A percentile compares a stretch with the other conserved stretches of the same genome.
These are phyloP conservation scores for Allium fistulosum DNA, from an alignment of 106 monocot genomes.

Conservation along the genomic window DNA sequence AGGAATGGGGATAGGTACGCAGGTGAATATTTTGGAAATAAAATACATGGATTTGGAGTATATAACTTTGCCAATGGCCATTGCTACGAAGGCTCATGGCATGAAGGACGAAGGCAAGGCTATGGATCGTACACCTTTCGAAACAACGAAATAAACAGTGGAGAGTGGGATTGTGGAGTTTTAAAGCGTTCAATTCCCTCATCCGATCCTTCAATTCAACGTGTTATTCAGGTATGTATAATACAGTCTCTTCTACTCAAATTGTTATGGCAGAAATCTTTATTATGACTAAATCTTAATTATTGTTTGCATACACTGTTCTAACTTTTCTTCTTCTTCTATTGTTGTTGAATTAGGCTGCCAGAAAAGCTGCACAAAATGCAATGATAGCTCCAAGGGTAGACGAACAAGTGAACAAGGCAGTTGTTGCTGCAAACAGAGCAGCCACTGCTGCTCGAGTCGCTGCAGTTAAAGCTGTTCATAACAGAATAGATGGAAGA, in stretches of 20 bases:
- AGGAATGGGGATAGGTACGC: conserved; percentile 33
- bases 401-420: conserved; percentile 41
- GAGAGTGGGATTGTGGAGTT: conserved; percentile 43
- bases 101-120: conserved; percentile 43
- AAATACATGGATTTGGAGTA: conserved; percentile 45
- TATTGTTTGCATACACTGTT: background rate
- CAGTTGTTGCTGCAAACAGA: conserved; percentile 29
- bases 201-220: conserved; percentile 5
- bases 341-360: conserved; percentile 9
- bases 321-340: background rate
- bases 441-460: conserved; percentile 48
- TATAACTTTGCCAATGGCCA: conserved; percentile 49
- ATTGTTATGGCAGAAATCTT: too few species aligned
- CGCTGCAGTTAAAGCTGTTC: conserved; percentile 47
- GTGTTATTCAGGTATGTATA: conserved; percentile 15
- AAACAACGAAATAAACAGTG: conserved; percentile 28
- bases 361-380: conserved; percentile 34
- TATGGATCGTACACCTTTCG: conserved; percentile 40
- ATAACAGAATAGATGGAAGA: conserved; percentile 27
- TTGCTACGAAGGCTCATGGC: conserved; percentile 51
- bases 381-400: conserved; percentile 22
- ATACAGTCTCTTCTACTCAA: too few species aligned
- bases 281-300: too few species aligned
- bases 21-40: conserved; percentile 33
- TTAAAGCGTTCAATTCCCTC: conserved; percentile 12